These are phyloP conservation scores for Eucommia ulmoides DNA, from an alignment of 257 asterid species.

Conservation along the genomic window DNA sequence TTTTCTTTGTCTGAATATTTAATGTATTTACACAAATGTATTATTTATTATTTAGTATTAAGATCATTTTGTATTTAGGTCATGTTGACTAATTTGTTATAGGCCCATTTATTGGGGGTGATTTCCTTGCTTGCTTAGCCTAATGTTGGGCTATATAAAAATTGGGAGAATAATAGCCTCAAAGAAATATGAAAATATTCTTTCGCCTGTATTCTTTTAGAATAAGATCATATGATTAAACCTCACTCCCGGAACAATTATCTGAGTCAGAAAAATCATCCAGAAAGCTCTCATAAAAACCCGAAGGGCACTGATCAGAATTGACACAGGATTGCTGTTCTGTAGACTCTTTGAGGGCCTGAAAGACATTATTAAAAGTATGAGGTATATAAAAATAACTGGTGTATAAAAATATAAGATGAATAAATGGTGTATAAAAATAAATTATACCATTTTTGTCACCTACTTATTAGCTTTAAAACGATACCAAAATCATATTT, in stretches of 20 bases:
- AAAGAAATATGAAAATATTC: no score
- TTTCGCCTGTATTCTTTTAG: no score
- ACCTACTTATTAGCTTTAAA: no score
- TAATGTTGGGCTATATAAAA: not conserved
- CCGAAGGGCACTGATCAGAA: conserved; percentile 51
- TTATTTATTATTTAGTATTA: no score
- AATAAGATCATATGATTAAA: no score
- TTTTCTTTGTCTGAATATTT: no score
- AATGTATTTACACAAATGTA: no score
- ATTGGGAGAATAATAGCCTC: not conserved
- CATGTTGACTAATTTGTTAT: no score
- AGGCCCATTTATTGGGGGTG: not conserved
- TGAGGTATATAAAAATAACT: not conserved
- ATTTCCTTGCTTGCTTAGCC: not conserved
- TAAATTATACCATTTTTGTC: no score
- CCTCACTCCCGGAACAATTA: conserved; percentile 53
- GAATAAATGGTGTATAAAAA: not conserved
- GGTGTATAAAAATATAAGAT: no score
- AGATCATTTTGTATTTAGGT: no score
- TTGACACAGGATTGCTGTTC: conserved; percentile 23
- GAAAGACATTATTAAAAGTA: no score
- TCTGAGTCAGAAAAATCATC: conserved; percentile 42
- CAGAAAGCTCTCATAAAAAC: conserved; percentile 30
- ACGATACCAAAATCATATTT: not conserved
- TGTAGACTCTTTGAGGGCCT: conserved; percentile 60